These are phyloP conservation scores for Mortierella sp. DNA, from an alignment of 371 early-diverging fungal genomes.

Conservation along the genomic window DNA sequence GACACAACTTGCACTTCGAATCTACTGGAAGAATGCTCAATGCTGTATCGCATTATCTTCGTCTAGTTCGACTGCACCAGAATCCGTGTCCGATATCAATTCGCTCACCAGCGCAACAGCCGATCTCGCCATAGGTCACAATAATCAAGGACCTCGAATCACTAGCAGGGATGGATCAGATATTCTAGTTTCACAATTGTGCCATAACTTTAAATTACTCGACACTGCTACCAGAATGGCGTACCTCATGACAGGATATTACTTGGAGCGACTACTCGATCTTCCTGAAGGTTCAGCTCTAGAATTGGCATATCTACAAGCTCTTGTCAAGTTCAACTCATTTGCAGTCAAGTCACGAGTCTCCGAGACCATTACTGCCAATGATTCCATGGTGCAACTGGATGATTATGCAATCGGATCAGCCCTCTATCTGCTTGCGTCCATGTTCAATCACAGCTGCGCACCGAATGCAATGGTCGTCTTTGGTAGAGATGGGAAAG, in stretches of 20 bases:
- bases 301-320: slow-evolving; percentile 36
- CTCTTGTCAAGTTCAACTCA: slow-evolving; percentile 38
- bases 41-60: not conserved
- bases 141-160: not conserved
- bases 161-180: slow-evolving; percentile 21
- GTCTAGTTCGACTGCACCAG: no score
- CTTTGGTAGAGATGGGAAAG: slow-evolving; percentile 27
- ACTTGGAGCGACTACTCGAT: slow-evolving; percentile 28
- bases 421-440: slow-evolving; percentile 42
- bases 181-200: slow-evolving; percentile 22
- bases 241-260: slow-evolving; percentile 33
- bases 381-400: slow-evolving; percentile 1
- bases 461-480: slow-evolving; percentile 51
- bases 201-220: slow-evolving; percentile 28
- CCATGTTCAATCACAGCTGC: slow-evolving; percentile 55
- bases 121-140: not conserved
- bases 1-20: slow-evolving; percentile 30
- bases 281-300: slow-evolving; percentile 20
- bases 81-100: not conserved
- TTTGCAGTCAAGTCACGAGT: slow-evolving; percentile 41
- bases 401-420: slow-evolving; percentile 37
- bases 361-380: not conserved
- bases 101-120: not conserved
- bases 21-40: slow-evolving; percentile 34
- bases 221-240: slow-evolving; percentile 5